Percentiles rank a stretch among this genome's conserved stretches.
phyloP scores from a whole-genome alignment of 106 monocot genomes.

The Dendrobium catenatum region DNA sequence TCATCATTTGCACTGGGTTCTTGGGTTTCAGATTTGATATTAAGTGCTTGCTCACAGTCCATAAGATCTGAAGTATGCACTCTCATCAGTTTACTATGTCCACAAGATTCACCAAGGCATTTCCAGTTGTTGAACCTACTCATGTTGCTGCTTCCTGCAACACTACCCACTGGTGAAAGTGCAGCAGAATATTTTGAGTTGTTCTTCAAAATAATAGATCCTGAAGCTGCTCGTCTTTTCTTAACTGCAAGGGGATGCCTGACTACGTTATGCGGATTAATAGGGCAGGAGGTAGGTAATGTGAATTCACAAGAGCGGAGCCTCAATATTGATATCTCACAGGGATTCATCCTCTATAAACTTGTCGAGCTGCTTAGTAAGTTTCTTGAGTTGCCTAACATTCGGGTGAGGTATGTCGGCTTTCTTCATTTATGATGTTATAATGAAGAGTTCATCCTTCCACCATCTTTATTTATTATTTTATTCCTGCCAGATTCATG shows the following conservation, averaged over 20 bases:
- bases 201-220: conserved; percentile 75
- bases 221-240: conserved; percentile 69
- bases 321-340: conserved; percentile 95
- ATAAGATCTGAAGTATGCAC: conserved; percentile 89
- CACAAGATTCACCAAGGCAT: conserved; percentile 54
- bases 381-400: conserved; percentile 90
- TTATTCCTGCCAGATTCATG: conserved; percentile 60
- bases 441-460: neutral
- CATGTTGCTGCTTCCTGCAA: conserved; percentile 60
- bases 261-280: conserved; percentile 57
- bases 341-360: conserved; percentile 94
- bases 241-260: conserved; percentile 85
- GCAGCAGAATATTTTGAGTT: conserved; percentile 97
- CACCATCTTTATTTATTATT: conserved; percentile 1
- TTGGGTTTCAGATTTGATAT: conserved; percentile 92
- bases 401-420: conserved; percentile 63
- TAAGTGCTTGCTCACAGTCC: conserved; percentile 97
- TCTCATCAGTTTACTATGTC: conserved; percentile 72
- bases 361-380: conserved; percentile 93
- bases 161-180: conserved; percentile 85
- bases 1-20: conserved; percentile 83
- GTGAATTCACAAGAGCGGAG: conserved; percentile 87
- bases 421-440: neutral
- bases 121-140: conserved; percentile 88
- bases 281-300: conserved; percentile 67